These are phyloP conservation scores for Hydnomerulius pinastri DNA, from an alignment of 768 basidiomycete genomes.

Conservation along the genomic window DNA sequence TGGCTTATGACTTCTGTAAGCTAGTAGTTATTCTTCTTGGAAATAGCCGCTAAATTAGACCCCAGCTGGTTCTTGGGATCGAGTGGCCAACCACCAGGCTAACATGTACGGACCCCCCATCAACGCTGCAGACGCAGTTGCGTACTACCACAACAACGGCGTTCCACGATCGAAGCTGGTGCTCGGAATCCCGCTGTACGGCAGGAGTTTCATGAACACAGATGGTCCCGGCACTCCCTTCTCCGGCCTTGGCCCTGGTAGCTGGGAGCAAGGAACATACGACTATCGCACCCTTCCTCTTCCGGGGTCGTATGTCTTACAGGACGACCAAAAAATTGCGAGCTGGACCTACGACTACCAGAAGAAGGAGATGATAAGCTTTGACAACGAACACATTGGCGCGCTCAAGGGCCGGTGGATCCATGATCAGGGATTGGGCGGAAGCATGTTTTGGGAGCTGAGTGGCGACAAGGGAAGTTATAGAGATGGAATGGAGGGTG, in stretches of 20 bases:
- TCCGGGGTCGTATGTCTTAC: constrained; percentile 63
- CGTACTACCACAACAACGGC: constrained; percentile 71
- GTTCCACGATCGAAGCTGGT: constrained; percentile 80
- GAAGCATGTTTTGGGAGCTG: constrained; percentile 95
- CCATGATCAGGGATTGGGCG: constrained; percentile 70
- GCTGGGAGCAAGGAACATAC: constrained; percentile 90
- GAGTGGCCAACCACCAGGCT: constrained; percentile 78
- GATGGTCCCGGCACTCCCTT: constrained; percentile 79
- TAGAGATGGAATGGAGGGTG: constrained; percentile 73
- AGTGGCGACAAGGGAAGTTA: constrained; percentile 78
- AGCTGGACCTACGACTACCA: constrained; percentile 83
- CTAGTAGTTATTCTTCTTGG: constrained; percentile 18
- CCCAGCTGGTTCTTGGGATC: constrained; percentile 77
- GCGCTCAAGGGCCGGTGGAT: constrained; percentile 83
- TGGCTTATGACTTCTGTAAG: constrained; percentile 86
- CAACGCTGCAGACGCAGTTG: constrained; percentile 62
- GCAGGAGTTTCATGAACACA: constrained; percentile 86
- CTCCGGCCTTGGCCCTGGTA: constrained; percentile 81
- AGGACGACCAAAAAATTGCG: constrained; percentile 68
- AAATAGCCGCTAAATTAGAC: constrained; percentile 11
- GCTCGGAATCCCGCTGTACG: constrained; percentile 91
- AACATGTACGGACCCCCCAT: constrained; percentile 72
- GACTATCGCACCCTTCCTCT: constrained; percentile 91
- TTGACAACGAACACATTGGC: constrained; percentile 71
- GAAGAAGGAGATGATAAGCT: constrained; percentile 81